Base-by-base conservation (phyloP, 352 stramenopile genomes). In the Globisporangium radiosum region DNA sequence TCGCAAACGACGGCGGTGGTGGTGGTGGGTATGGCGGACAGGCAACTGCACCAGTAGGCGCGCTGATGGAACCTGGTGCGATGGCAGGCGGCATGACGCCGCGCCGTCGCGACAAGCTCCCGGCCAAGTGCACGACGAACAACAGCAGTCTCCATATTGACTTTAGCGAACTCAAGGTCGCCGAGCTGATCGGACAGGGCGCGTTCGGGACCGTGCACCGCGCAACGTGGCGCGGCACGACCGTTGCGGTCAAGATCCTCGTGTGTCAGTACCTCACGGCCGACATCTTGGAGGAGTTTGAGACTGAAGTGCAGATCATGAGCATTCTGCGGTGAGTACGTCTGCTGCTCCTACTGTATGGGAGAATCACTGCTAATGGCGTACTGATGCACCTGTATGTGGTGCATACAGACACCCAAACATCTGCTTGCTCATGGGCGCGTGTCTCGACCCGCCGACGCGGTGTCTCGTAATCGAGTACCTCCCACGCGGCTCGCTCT, bases 221-320 rank as follows among this genome's bases (percentile, higher is more conserved):
- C 38, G 86, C 75, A 1, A 78, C 63, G 10, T 95, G 85, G 81
- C 71, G 82, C 13, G 82, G 81, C 25, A 91, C 81, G 58, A 72
- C 75, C 0, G 84, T 95, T 17, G 86, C 86, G 1, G 81, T 95
- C 45, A 95, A 95, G 68, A 87, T 95, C 47, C 48, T 95, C 36
- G 79, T 93, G 8, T 90, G 78, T 52, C 85, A 94, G 65, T 76
- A 93, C 59, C 57, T 94, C 43, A 93, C 83, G 1, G 68, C 73
- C n/a, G 85, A 94, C 51, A 88, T 94, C 39, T 62, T 94, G 44
- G 83, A 92, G 69, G 85, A 94, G 54, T 94, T 94, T 49, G 85
- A 92, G 59, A 88, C 85, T 1, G 85, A 94, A 66, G 85, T 94
- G 59, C 81, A 94, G 74, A 92, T 94, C 68, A 94, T 94, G 85